Conservation (phyloP, 768 basidiomycete species). For the Lanmaoa rubissima region DNA sequence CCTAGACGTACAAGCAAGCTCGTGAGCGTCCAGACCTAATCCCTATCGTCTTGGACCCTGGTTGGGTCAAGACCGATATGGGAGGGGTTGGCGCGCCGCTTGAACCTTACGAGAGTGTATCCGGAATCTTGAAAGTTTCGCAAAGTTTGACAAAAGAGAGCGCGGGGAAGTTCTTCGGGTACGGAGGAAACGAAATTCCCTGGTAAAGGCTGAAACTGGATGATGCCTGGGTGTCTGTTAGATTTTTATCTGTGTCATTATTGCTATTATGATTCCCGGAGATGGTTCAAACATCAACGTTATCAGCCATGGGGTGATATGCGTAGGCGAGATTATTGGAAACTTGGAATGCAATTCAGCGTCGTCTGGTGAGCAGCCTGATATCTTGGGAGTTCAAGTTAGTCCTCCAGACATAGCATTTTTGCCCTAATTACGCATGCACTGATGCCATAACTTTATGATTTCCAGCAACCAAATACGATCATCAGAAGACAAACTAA, state of each 20-base stretch:
- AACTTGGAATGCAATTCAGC: too few species aligned
- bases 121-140: conserved; percentile 16
- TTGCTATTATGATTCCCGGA: background rate
- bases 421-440: conserved; percentile 62
- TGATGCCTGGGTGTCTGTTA: background rate
- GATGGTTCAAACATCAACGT: background rate
- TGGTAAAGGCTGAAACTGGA: background rate
- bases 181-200: conserved; percentile 8
- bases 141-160: background rate
- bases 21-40: conserved; percentile 10
- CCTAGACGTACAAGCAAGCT: conserved; percentile 17
- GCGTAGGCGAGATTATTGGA: background rate
- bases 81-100: conserved; percentile 33
- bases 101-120: conserved; percentile 32
- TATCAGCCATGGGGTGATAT: background rate
- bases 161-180: too few species aligned
- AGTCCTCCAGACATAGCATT: conserved; percentile 97
- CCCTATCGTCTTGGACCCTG: background rate
- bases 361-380: conserved; percentile 58
- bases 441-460: conserved; percentile 64
- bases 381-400: conserved; percentile 78
- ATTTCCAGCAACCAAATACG: conserved; percentile 94
- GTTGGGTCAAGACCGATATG: conserved; percentile 59
- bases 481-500: conserved; percentile 22
- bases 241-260: background rate